Conservation (phyloP, 2,329 filamentous ascomycete species). For the Pezicula radicicola region DNA sequence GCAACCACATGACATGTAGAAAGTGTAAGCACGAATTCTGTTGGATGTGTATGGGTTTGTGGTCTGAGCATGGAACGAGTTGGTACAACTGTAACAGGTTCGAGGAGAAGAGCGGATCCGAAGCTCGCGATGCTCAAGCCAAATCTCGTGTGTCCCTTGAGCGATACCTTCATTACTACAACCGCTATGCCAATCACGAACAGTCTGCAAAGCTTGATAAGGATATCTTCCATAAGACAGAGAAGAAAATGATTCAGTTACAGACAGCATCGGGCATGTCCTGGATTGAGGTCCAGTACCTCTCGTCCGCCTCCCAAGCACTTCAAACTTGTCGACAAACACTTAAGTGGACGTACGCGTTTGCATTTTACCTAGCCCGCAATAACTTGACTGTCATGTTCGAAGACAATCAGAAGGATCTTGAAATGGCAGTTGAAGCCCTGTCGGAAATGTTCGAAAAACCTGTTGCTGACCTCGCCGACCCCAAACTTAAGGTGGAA, state of each 20-base stretch:
- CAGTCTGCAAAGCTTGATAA: conserved; percentile 96
- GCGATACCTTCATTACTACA: conserved; percentile 98
- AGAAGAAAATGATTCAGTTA: conserved; percentile 98
- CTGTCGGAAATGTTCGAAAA: conserved; percentile 99
- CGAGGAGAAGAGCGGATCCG: conserved; percentile 90
- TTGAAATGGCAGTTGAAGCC: conserved; percentile 95
- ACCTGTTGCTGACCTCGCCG: conserved; percentile 79
- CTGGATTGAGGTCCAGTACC: conserved; percentile 98
- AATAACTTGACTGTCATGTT: conserved; percentile 98
- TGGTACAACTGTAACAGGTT: conserved; percentile 99
- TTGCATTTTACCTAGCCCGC: conserved; percentile 93
- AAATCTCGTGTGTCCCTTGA: conserved; percentile 87
- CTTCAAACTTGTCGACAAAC: conserved; percentile 97
- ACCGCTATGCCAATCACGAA: conserved; percentile 97
- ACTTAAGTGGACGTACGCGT: conserved; percentile 98
- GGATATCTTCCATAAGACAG: conserved; percentile 92
- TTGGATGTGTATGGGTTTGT: conserved; percentile 99
- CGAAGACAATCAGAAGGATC: conserved; percentile 96
- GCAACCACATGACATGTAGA: conserved; percentile 96
- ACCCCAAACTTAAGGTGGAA: conserved; percentile 90
- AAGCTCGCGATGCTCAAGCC: conserved; percentile 88
- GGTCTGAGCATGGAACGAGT: conserved; percentile 97
- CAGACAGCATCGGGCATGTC: conserved; percentile 94
- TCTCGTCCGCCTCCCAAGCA: conserved; percentile 88
- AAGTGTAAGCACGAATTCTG: conserved; percentile 98